Evolutionary conservation across 2,329 filamentous ascomycete genomes (phyloP), one percentile per base, ranked within the genome.

Genomic region (Penicillium sp.): DNA sequence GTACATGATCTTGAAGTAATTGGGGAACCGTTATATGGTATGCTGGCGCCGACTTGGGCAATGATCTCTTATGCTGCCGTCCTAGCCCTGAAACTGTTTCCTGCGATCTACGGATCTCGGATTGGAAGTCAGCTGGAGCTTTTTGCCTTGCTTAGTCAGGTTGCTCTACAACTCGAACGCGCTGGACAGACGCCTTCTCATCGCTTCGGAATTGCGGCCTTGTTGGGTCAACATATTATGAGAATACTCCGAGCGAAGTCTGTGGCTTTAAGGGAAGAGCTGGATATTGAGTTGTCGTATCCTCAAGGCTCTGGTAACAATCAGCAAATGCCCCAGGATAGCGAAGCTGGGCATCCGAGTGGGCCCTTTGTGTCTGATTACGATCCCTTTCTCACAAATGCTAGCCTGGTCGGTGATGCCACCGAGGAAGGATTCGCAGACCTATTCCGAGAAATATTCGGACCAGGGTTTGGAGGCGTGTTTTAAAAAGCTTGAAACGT

Each of bases 1-100:
- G 69, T 72, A 2, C 57, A 46, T 10, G 68, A 71, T 42, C 46
- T 72, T n/a, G 29, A 62, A 9, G 47, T 23, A 1, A 58, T 70
- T 2, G 69, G 67, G 6, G 69, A 71, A 29, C 63, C 67, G 21
- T 39, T 72, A 13, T 72, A 72, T 44, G 67, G 63, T 25, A 70
- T 72, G 68, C 52, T 72, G 21, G 63, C 69, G n/a, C 70, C 70
- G 0, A 72, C 67, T 0, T 72, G 70, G 69, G 69, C 69, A 1
- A 72, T 72, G 69, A 68, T 71, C 31, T 64, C 68, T 0, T 72
- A 72, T 33, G 64, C 69, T 0, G 68, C 66, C 0, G 66, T 71
- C 13, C 55, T 72, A 2, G 58, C 69, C 1, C 45, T 72, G 2
- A 63, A 65, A 50, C 27, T 72, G 3, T 71, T 70, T 10, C 67